Conservation (phyloP, 2,329 filamentous ascomycete species). For the Hypoxylon sp. region DNA sequence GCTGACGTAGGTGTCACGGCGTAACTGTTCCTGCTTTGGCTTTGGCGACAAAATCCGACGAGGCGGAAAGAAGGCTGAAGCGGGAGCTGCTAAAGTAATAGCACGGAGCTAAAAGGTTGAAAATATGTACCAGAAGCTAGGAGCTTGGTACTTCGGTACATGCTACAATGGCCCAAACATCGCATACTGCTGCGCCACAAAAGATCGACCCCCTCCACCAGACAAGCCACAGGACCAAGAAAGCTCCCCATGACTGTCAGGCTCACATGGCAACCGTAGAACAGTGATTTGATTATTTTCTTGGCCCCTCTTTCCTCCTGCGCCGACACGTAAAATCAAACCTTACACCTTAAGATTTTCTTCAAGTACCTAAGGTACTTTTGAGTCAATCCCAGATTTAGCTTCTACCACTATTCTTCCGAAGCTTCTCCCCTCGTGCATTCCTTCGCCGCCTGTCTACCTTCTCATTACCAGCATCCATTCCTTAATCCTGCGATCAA, state of each 20-base stretch:
- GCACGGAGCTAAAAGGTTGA: constrained; percentile 5
- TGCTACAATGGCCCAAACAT: background rate
- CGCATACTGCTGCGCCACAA: constrained; percentile 19
- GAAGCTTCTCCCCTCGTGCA: constrained; percentile 15
- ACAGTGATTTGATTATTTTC: constrained; percentile 41
- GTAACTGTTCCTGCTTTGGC: constrained; percentile 5
- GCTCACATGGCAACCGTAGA: constrained; percentile 42
- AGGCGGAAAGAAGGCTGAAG: constrained; percentile 42
- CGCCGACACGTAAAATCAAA: constrained; percentile 30
- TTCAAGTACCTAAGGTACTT: no score
- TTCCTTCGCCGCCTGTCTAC: constrained; percentile 15
- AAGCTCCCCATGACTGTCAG: constrained; percentile 31
- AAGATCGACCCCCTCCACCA: constrained; percentile 29
- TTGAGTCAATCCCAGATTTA: background rate
- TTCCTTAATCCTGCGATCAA: constrained; percentile 27
- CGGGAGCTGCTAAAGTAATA: background rate
- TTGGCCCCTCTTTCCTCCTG: constrained; percentile 46
- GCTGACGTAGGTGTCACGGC: background rate
- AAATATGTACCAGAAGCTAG: constrained; percentile 17
- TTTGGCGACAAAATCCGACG: constrained; percentile 27
- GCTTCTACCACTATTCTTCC: constrained; percentile 1
- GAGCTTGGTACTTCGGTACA: constrained; percentile 10
- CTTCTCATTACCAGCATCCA: constrained; percentile 18
- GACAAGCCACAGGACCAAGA: constrained; percentile 23
- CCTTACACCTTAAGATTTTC: constrained; percentile 15